phyloP scores from a whole-genome alignment of 1,284 basidiomycete genomes.

The Coniferiporia weirii region DNA sequence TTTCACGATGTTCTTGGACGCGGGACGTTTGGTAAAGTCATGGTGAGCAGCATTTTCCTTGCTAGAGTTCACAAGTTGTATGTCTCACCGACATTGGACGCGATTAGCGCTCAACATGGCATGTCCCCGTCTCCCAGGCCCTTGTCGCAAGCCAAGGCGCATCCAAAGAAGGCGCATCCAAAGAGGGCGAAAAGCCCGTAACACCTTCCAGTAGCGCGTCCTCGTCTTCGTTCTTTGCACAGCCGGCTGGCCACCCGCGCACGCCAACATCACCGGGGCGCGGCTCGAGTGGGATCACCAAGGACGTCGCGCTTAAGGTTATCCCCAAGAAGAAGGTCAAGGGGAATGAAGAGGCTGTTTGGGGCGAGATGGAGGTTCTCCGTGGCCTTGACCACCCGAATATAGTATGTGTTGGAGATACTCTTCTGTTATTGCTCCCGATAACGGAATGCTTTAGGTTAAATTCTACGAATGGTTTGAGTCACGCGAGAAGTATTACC shows the following conservation, averaged over 20 bases:
- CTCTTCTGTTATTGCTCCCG: not conserved
- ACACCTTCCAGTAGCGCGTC: conserved; percentile 10
- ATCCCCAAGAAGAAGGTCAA: conserved; percentile 91
- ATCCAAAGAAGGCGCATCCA: conserved; percentile 18
- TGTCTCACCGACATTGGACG: not conserved
- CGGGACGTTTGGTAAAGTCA: conserved; percentile 84
- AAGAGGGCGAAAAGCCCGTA: conserved; percentile 24
- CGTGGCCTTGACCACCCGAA: conserved; percentile 84
- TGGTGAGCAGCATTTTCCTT: conserved; percentile 43
- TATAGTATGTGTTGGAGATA: conserved; percentile 53
- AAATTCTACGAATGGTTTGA: conserved; percentile 95
- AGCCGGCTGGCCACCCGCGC: conserved; percentile 9
- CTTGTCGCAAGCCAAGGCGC: conserved; percentile 55
- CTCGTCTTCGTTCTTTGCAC: conserved; percentile 17
- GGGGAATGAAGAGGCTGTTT: conserved; percentile 79
- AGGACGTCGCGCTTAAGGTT: conserved; percentile 83
- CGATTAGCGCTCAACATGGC: conserved; percentile 61
- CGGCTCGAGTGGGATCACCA: conserved; percentile 32
- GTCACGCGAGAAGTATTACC: conserved; percentile 85
- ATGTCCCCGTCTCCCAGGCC: conserved; percentile 56
- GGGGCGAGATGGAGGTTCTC: conserved; percentile 88
- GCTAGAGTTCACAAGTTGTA: not conserved
- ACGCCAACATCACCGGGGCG: not conserved
- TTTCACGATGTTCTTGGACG: conserved; percentile 69
- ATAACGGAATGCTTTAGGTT: conserved; percentile 44